phyloP scores from a whole-genome alignment of 768 basidiomycete species.

The Crassisporium funariophilum region DNA sequence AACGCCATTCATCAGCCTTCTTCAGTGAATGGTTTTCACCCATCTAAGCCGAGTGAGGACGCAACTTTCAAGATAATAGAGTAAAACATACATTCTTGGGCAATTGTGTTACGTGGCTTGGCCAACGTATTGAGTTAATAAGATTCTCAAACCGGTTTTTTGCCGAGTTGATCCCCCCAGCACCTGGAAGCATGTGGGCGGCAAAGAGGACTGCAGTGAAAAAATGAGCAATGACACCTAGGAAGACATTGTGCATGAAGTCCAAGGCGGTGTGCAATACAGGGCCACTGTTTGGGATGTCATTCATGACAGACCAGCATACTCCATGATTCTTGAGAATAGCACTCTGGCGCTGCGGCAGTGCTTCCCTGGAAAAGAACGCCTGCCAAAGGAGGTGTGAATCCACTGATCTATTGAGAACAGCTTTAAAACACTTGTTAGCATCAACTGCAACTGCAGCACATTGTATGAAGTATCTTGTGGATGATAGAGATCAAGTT shows the following conservation, averaged over 20 bases:
- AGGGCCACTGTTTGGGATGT: conserved; percentile 29
- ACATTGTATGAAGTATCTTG: not conserved
- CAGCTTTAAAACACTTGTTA: conserved; percentile 1
- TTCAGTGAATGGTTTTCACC: conserved; percentile 32
- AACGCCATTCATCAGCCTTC: conserved; percentile 35
- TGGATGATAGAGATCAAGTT: conserved; percentile 9
- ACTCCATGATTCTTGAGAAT: conserved; percentile 25
- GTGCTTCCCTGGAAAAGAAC: not conserved
- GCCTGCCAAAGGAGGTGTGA: conserved; percentile 4
- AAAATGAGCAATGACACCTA: conserved; percentile 26
- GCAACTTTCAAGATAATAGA: not conserved
- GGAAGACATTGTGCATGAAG: conserved; percentile 34
- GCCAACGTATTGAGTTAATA: conserved; percentile 31
- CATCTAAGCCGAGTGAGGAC: conserved; percentile 15
- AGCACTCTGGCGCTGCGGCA: not conserved
- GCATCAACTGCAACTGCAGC: not conserved
- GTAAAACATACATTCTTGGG: conserved; percentile 36
- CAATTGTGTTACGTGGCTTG: conserved; percentile 28
- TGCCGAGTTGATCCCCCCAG: conserved; percentile 21
- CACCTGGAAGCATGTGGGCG: conserved; percentile 25
- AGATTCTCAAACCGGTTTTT: conserved; percentile 23
- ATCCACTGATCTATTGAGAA: conserved; percentile 11
- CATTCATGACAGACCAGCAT: conserved; percentile 23
- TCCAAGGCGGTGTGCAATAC: conserved; percentile 22
- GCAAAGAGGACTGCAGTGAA: conserved; percentile 22